Evolutionary conservation across 2,329 filamentous ascomycete genomes (phyloP).

Genomic region (Beauveria caledonica): DNA sequence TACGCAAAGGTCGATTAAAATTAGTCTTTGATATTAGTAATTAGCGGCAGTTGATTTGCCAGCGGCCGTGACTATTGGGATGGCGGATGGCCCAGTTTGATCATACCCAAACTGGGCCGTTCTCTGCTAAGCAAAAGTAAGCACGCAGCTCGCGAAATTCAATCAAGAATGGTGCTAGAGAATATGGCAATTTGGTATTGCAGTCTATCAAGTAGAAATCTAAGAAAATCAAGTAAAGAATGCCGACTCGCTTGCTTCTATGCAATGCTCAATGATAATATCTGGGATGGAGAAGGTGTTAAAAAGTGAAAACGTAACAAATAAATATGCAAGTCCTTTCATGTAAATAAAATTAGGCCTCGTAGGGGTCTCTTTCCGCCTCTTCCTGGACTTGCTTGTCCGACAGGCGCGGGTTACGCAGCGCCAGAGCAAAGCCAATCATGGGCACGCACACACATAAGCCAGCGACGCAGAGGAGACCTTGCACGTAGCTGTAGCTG

Average conservation of each 20-base stretch:
- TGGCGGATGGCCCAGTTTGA: too few species aligned
- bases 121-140: not conserved
- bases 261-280: not conserved
- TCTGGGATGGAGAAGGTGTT: not conserved
- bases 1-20: too few species aligned
- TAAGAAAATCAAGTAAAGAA: not conserved
- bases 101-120: not conserved
- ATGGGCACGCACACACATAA: slow-evolving; percentile 39
- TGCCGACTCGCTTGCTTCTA: not conserved
- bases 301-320: not conserved
- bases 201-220: slow-evolving; percentile 2
- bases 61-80: too few species aligned
- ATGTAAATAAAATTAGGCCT: not conserved
- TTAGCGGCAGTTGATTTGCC: not conserved
- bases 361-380: slow-evolving; percentile 9
- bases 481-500: slow-evolving; percentile 37
- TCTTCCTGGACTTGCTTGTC: slow-evolving; percentile 29
- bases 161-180: too few species aligned
- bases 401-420: slow-evolving; percentile 37
- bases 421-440: slow-evolving; percentile 33
- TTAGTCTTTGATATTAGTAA: not conserved
- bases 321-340: not conserved
- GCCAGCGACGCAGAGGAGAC: slow-evolving; percentile 35
- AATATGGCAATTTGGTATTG: not conserved
- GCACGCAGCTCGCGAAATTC: not conserved